Percentiles rank a stretch among this genome's conserved stretches.
Evolutionary conservation across 139 green algal genomes (phyloP).

Genomic region (Chlorella sorokiniana): DNA sequence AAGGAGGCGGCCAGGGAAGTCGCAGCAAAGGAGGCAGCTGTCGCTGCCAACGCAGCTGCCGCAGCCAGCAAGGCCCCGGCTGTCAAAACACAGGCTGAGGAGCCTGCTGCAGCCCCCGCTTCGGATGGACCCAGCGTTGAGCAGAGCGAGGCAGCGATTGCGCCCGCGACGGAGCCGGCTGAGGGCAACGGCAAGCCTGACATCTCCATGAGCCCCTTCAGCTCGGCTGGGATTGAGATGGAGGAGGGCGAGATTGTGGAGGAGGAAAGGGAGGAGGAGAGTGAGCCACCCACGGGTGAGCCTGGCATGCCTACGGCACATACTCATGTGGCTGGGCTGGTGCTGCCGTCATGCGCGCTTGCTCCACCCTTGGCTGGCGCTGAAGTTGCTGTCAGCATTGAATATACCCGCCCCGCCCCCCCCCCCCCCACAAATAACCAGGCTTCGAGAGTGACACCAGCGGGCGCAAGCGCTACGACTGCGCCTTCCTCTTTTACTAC

Average conservation of each 20-base stretch:
- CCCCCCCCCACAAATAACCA: not conserved
- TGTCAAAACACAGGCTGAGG: not conserved
- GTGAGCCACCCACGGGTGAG: constrained; percentile 18
- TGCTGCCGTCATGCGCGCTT: not conserved
- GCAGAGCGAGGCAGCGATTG: no score
- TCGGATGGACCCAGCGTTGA: not conserved
- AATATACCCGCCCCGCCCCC: no score
- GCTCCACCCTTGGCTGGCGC: not conserved
- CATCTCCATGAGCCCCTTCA: constrained; percentile 16
- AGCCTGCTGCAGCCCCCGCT: not conserved
- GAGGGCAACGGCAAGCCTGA: not conserved
- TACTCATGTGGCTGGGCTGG: not conserved
- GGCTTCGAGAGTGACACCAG: constrained; percentile 14
- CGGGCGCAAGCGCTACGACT: constrained; percentile 35
- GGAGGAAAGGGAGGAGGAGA: constrained; percentile 28
- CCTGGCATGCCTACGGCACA: not conserved
- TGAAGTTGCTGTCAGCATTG: not conserved
- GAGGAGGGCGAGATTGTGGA: constrained; percentile 6
- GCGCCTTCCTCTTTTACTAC: constrained; percentile 33
- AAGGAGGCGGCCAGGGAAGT: not conserved
- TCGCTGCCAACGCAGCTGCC: not conserved
- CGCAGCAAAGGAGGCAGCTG: not conserved
- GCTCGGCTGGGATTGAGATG: not conserved
- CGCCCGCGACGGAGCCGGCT: not conserved
- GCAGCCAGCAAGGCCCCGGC: not conserved